A percentile compares a stretch with the other conserved stretches of the same genome.
Evolutionary conservation across 202 grass and related monocot genomes (phyloP).

Genomic region (Alloteropsis angusta): DNA sequence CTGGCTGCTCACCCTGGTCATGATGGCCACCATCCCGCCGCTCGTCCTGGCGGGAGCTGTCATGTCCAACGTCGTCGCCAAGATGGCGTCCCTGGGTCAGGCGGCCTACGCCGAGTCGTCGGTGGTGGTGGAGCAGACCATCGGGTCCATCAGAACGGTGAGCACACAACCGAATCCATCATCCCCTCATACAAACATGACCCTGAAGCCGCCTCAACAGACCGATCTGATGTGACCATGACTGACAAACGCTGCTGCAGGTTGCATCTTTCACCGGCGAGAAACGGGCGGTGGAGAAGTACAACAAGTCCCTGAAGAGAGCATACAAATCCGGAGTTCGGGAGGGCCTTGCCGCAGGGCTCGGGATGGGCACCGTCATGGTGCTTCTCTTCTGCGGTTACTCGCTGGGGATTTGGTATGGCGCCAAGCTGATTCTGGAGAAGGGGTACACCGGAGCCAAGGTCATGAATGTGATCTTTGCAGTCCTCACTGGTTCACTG

Average conservation of each 20-base stretch:
- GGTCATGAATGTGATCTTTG: conserved; percentile 98
- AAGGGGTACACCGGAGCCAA: conserved; percentile 76
- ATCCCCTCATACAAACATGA: background rate
- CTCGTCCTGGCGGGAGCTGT: conserved; percentile 57
- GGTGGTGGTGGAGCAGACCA: conserved; percentile 84
- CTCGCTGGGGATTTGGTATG: conserved; percentile 94
- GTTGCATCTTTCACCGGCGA: conserved; percentile 98
- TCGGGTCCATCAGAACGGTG: conserved; percentile 91
- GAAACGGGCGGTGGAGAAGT: conserved; percentile 77
- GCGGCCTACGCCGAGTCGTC: conserved; percentile 79
- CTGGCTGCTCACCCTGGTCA: conserved; percentile 73
- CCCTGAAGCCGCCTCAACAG: background rate
- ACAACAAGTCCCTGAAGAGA: conserved; percentile 54
- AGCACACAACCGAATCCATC: background rate
- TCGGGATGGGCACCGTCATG: conserved; percentile 91
- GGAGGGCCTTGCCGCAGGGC: conserved; percentile 72
- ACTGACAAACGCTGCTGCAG: conserved; percentile 22
- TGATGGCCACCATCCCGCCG: conserved; percentile 72
- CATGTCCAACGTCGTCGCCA: conserved; percentile 80
- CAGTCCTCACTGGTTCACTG: conserved; percentile 93
- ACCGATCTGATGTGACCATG: background rate
- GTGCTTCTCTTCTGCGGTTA: conserved; percentile 91
- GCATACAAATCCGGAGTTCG: conserved; percentile 78
- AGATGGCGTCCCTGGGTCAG: conserved; percentile 90
- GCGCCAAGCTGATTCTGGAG: conserved; percentile 89